Evolutionary conservation across 2,329 filamentous ascomycete genomes (phyloP).

Genomic region (Fusarium irregulare): DNA sequence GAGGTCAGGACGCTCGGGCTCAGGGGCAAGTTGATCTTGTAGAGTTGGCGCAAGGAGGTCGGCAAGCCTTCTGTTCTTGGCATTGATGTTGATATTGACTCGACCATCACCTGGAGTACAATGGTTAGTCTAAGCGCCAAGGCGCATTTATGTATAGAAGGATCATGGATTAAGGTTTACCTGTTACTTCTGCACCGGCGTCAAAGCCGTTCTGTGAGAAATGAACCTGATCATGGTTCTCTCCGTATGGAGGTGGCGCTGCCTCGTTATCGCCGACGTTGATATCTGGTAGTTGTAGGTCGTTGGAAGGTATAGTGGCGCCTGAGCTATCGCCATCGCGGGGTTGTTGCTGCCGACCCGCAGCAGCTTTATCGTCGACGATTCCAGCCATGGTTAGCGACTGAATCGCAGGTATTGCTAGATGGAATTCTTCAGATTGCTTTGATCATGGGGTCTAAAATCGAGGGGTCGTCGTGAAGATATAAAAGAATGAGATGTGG

Average conservation of each 20-base stretch:
- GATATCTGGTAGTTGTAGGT: slow-evolving; percentile 56
- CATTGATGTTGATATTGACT: slow-evolving; percentile 82
- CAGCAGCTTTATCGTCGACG: slow-evolving; percentile 45
- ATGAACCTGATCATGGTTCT: slow-evolving; percentile 65
- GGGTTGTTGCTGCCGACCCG: slow-evolving; percentile 36
- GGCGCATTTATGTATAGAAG: not conserved
- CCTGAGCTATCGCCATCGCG: slow-evolving; percentile 25
- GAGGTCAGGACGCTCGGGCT: slow-evolving; percentile 58
- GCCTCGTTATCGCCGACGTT: slow-evolving; percentile 54
- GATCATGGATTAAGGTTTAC: slow-evolving; percentile 47
- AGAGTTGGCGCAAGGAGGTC: slow-evolving; percentile 75
- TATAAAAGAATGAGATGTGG: slow-evolving; percentile 7
- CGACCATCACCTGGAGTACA: slow-evolving; percentile 73
- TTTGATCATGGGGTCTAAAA: slow-evolving; percentile 2
- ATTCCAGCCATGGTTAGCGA: slow-evolving; percentile 43
- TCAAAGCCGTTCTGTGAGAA: slow-evolving; percentile 72
- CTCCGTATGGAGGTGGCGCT: slow-evolving; percentile 69
- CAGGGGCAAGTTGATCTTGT: slow-evolving; percentile 64
- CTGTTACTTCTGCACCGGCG: slow-evolving; percentile 69
- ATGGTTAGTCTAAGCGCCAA: slow-evolving; percentile 26
- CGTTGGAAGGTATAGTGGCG: slow-evolving; percentile 53
- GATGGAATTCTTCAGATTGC: not conserved
- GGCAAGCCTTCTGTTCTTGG: slow-evolving; percentile 73
- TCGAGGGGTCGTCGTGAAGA: not conserved
- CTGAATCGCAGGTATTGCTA: not conserved